phyloP scores from a whole-genome alignment of 352 stramenopile genomes.

The Pythium sukuiense region DNA sequence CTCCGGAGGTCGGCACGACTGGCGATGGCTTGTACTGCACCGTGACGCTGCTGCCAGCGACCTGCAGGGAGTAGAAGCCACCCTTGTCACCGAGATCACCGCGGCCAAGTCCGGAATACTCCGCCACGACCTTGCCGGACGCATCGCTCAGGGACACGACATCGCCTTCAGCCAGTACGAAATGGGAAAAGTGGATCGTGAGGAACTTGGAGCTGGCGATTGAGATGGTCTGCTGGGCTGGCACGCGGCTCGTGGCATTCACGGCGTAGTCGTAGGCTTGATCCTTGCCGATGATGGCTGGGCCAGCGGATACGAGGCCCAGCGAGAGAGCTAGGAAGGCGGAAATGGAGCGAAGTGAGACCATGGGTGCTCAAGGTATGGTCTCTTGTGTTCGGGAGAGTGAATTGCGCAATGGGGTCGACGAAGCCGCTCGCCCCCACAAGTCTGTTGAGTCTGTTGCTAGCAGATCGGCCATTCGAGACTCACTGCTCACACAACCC shows the following conservation, averaged over 20 bases:
- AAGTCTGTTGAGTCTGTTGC: not conserved
- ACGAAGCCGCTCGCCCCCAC: not conserved
- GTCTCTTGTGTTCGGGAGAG: not conserved
- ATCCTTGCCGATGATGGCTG: constrained; percentile 30
- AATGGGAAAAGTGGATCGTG: constrained; percentile 41
- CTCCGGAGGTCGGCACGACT: not conserved
- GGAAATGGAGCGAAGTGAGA: constrained; percentile 4
- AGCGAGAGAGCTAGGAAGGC: not conserved
- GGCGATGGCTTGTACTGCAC: constrained; percentile 32
- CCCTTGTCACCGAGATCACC: constrained; percentile 29
- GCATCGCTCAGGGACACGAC: constrained; percentile 29
- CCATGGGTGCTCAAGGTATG: not conserved
- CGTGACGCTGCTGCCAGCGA: constrained; percentile 29
- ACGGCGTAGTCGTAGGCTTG: constrained; percentile 25
- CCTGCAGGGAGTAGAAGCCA: constrained; percentile 39
- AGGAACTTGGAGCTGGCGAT: constrained; percentile 35
- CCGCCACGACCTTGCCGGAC: constrained; percentile 20
- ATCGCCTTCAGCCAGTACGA: constrained; percentile 36
- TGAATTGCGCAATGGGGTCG: not conserved
- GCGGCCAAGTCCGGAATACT: constrained; percentile 34
- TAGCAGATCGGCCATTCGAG: not conserved
- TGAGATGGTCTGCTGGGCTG: constrained; percentile 24
- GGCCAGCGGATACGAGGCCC: constrained; percentile 7
- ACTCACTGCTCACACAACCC: not conserved
- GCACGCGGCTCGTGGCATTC: constrained; percentile 26